phyloP scores from a whole-genome alignment of 1,139 yeast genomes.

The Taphrina confusa region DNA sequence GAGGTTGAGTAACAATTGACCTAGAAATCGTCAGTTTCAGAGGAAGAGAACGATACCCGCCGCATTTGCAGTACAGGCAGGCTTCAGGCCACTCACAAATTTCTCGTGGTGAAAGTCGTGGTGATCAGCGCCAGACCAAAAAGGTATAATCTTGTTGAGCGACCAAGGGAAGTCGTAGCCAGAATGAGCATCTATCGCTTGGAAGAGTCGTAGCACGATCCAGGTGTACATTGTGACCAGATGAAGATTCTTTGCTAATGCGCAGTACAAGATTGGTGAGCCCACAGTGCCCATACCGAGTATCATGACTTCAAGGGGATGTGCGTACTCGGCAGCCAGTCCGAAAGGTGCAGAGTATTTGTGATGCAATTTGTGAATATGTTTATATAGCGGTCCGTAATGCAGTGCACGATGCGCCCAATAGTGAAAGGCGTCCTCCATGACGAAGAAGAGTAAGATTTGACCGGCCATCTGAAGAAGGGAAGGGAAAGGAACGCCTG shows the following conservation, averaged over 20 bases:
- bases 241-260: conserved; percentile 69
- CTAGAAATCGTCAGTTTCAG: not conserved
- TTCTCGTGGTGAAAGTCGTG: conserved; percentile 95
- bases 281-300: conserved; percentile 95
- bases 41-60: no score
- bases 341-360: conserved; percentile 97
- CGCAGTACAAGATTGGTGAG: conserved; percentile 72
- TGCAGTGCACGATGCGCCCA: conserved; percentile 90
- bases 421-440: conserved; percentile 96
- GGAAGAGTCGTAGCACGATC: conserved; percentile 85
- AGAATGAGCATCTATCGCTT: conserved; percentile 94
- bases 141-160: conserved; percentile 80
- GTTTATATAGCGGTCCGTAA: conserved; percentile 79
- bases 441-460: conserved; percentile 69
- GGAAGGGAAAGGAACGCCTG: conserved; percentile 81
- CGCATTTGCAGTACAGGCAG: no score
- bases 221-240: conserved; percentile 79
- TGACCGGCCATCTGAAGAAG: conserved; percentile 61
- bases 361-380: conserved; percentile 94
- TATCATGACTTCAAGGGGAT: conserved; percentile 86
- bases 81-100: conserved; percentile 54
- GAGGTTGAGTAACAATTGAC: conserved; percentile 86
- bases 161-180: conserved; percentile 98
- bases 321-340: conserved; percentile 93
- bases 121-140: conserved; percentile 99